These are phyloP conservation scores for Peniophora sp. DNA, from an alignment of 1,284 basidiomycete genomes.

Conservation along the genomic window DNA sequence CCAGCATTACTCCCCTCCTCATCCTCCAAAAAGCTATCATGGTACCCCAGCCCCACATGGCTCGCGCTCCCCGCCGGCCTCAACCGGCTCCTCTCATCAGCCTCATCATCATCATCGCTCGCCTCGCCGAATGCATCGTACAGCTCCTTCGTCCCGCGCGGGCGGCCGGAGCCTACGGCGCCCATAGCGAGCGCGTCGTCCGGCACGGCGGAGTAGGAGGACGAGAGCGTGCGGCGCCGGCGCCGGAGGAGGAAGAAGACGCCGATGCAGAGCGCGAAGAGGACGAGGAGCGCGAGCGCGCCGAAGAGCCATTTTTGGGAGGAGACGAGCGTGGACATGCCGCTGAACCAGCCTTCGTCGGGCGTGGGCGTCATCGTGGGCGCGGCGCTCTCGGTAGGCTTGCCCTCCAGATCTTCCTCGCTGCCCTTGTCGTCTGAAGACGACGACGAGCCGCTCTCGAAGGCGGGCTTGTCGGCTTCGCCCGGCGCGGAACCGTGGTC, in stretches of 20 bases:
- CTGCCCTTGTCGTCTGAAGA: constrained; percentile 15
- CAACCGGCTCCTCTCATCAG: constrained; percentile 58
- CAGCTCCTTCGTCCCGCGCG: constrained; percentile 66
- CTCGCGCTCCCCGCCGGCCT: constrained; percentile 19
- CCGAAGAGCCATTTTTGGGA: constrained; percentile 83
- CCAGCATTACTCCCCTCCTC: constrained; percentile 41
- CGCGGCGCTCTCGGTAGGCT: constrained; percentile 8
- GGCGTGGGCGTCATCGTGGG: constrained; percentile 42
- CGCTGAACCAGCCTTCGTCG: constrained; percentile 85
- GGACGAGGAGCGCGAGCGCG: constrained; percentile 58
- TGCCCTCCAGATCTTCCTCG: constrained; percentile 17
- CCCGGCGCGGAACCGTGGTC: constrained; percentile 71
- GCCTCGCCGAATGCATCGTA: constrained; percentile 90
- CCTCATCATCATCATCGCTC: constrained; percentile 65
- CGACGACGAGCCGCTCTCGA: constrained; percentile 21
- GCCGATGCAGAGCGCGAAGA: constrained; percentile 63
- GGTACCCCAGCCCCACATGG: constrained; percentile 35
- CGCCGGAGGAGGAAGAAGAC: constrained; percentile 68
- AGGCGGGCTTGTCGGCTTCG: constrained; percentile 63
- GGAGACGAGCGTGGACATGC: constrained; percentile 69
- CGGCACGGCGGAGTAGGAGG: constrained; percentile 61
- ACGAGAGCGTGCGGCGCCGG: constrained; percentile 27
- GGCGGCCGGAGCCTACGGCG: constrained; percentile 31
- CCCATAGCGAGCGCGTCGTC: constrained; percentile 75
- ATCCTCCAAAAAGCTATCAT: constrained; percentile 62